A percentile compares a stretch with the other conserved stretches of the same genome.
These are phyloP conservation scores for Naganishia liquefaciens DNA, from an alignment of 1,284 basidiomycete species.

Conservation along the genomic window DNA sequence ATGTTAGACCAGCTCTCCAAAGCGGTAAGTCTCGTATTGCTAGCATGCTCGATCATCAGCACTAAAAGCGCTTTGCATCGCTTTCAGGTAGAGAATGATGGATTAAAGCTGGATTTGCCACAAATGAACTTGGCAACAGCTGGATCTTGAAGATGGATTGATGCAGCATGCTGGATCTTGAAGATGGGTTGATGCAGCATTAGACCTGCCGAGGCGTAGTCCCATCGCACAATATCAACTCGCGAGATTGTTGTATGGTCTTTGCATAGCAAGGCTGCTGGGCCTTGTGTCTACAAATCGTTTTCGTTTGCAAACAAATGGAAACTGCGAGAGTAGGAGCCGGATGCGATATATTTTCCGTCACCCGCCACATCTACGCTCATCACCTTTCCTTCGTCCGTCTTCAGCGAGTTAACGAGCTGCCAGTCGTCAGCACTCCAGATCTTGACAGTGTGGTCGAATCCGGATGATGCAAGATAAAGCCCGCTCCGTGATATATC, in stretches of 20 bases:
- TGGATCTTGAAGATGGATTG: not conserved
- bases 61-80: not conserved
- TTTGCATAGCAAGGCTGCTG: constrained; percentile 1
- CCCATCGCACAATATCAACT: not conserved
- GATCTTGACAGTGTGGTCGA: constrained; percentile 91
- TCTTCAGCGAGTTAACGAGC: constrained; percentile 78
- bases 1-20: constrained; percentile 28
- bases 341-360: constrained; percentile 79
- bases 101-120: constrained; percentile 12
- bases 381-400: constrained; percentile 97
- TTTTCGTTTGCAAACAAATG: constrained; percentile 77
- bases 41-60: not conserved
- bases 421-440: constrained; percentile 99
- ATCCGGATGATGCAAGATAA: constrained; percentile 90
- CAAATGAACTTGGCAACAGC: constrained; percentile 9
- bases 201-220: not conserved
- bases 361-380: constrained; percentile 85
- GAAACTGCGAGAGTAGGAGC: constrained; percentile 90
- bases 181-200: not conserved
- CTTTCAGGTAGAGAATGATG: constrained; percentile 24
- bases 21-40: constrained; percentile 13
- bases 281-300: constrained; percentile 13
- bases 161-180: no score
- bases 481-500: constrained; percentile 69
- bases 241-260: constrained; percentile 3